Percentiles rank a stretch among this genome's conserved stretches.
Evolutionary conservation across 169 alveolate species (phyloP).

Genomic region (Plasmodium sp.): DNA sequence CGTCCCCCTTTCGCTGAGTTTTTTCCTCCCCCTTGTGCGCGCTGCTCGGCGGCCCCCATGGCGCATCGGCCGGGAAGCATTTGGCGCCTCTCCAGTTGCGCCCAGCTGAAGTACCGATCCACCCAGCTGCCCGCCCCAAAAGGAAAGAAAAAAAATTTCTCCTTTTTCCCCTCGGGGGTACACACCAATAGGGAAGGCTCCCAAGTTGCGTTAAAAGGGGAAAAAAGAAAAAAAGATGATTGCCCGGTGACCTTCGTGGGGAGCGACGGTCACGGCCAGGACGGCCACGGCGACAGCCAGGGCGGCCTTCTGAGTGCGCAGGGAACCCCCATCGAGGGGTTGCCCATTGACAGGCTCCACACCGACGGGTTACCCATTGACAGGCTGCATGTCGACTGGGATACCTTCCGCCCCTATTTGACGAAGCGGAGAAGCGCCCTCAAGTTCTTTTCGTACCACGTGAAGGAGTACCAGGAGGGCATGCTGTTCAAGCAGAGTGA

Average conservation of each 20-base stretch:
- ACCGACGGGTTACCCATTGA: too few species aligned
- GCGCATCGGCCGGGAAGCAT: background rate
- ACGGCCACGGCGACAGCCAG: background rate
- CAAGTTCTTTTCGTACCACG: conserved; percentile 5
- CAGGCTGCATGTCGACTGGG: background rate
- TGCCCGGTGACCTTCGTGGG: background rate
- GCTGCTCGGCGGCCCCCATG: background rate
- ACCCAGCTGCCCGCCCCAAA: background rate
- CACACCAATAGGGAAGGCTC: background rate
- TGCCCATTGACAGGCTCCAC: too few species aligned
- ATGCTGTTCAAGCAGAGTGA: conserved; percentile 45
- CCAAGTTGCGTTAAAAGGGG: background rate
- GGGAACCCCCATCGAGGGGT: background rate
- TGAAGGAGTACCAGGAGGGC: conserved; percentile 1
- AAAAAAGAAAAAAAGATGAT: background rate
- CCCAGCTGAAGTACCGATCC: background rate
- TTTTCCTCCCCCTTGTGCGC: background rate
- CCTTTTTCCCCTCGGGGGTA: background rate
- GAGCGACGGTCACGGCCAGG: background rate
- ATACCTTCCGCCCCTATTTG: conserved; percentile 20
- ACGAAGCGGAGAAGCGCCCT: conserved; percentile 9
- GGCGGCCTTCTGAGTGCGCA: background rate
- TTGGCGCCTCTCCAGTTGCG: background rate
- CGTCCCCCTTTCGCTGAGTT: too few species aligned
- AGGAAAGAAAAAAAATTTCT: background rate